Evolutionary conservation across 1,284 basidiomycete species (phyloP).

Genomic region (Exobasidium cylindrosporum): DNA sequence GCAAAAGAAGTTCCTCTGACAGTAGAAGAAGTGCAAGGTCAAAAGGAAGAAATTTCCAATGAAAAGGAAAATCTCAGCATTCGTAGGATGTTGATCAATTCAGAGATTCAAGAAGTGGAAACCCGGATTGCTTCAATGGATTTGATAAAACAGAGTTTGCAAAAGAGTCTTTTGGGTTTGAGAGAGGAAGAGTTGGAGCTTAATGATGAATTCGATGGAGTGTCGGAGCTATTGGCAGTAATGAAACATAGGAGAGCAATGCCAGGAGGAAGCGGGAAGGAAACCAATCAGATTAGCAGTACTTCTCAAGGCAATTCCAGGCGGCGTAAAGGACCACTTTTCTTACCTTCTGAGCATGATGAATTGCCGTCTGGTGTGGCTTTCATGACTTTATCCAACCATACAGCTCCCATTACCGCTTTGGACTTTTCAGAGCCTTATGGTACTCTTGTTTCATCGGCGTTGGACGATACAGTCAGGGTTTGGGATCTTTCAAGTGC

Average conservation of each 20-base stretch:
- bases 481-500: conserved; percentile 81
- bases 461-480: conserved; percentile 65
- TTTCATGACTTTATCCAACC: conserved; percentile 88
- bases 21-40: conserved; percentile 42
- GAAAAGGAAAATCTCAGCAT: conserved; percentile 46
- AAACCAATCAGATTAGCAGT: conserved; percentile 17
- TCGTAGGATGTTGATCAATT: conserved; percentile 60
- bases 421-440: conserved; percentile 97
- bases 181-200: conserved; percentile 94
- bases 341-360: conserved; percentile 95
- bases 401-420: conserved; percentile 76
- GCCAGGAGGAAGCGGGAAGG: conserved; percentile 39
- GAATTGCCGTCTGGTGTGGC: conserved; percentile 89
- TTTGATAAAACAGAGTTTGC: conserved; percentile 73
- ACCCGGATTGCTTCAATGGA: conserved; percentile 83
- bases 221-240: conserved; percentile 43
- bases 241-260: conserved; percentile 47
- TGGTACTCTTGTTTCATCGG: conserved; percentile 77
- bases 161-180: conserved; percentile 76
- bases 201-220: conserved; percentile 66
- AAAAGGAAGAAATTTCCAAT: conserved; percentile 43
- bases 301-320: conserved; percentile 29
- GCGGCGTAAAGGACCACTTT: conserved; percentile 65
- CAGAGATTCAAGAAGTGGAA: conserved; percentile 81
- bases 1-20: conserved; percentile 19